These are phyloP conservation scores for Trichoderma sp. DNA, from an alignment of 2,329 filamentous ascomycete genomes.

Conservation along the genomic window DNA sequence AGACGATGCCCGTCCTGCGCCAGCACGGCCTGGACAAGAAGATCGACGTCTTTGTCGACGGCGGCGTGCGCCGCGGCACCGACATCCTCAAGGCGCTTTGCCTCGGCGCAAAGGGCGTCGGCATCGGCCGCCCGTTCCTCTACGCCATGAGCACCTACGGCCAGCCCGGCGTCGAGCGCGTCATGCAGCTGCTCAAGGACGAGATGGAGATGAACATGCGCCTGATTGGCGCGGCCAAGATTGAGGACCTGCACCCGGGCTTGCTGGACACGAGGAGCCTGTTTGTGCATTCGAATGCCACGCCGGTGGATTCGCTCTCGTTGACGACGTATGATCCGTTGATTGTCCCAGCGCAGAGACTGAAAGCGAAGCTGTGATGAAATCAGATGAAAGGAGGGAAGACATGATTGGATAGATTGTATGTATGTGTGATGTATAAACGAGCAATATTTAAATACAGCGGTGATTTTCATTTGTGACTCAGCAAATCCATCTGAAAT, in stretches of 20 bases:
- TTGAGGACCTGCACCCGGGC: conserved; percentile 78
- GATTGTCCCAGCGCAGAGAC: conserved; percentile 53
- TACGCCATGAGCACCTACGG: conserved; percentile 97
- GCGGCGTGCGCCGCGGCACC: conserved; percentile 84
- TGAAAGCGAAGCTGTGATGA: conserved; percentile 54
- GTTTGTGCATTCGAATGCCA: conserved; percentile 51
- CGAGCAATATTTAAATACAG: neutral
- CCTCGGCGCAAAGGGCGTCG: conserved; percentile 86
- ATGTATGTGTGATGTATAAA: conserved; percentile 19
- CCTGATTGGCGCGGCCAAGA: conserved; percentile 74
- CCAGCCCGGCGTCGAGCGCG: conserved; percentile 80
- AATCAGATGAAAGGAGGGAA: neutral
- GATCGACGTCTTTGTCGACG: conserved; percentile 89
- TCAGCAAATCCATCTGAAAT: neutral
- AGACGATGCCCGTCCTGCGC: conserved; percentile 86
- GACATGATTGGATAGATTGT: neutral
- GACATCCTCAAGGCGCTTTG: conserved; percentile 96
- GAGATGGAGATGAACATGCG: conserved; percentile 99
- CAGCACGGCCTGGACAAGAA: conserved; percentile 71
- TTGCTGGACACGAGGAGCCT: conserved; percentile 78
- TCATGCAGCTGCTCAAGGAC: conserved; percentile 90
- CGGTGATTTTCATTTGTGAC: neutral
- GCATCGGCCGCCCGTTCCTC: conserved; percentile 91
- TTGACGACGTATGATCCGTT: conserved; percentile 57
- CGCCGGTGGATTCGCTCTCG: conserved; percentile 52